phyloP scores from a whole-genome alignment of 495 filamentous ascomycete species.

The Tuber calosporum region DNA sequence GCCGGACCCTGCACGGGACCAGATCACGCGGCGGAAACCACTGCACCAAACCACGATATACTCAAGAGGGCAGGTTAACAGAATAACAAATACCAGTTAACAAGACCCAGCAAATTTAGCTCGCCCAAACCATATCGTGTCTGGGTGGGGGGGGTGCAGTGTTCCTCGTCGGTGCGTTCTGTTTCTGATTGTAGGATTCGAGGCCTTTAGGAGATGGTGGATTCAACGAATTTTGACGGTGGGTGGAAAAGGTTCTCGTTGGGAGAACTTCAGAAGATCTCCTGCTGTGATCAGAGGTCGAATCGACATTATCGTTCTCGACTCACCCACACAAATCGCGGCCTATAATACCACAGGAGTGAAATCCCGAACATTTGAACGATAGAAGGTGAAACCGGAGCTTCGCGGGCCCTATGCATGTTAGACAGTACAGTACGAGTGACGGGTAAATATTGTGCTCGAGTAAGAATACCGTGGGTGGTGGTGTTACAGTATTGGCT shows the following conservation, averaged over 20 bases:
- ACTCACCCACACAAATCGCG: slow-evolving; percentile 15
- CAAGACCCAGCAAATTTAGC: neutral
- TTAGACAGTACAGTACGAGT: too few species aligned
- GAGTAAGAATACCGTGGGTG: neutral
- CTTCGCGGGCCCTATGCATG: neutral
- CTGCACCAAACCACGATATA: neutral
- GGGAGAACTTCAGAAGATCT: neutral
- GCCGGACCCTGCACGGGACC: too few species aligned
- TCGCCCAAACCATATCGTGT: neutral
- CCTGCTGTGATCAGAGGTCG: neutral
- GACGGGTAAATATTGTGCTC: neutral
- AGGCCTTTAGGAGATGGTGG: neutral
- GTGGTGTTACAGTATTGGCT: neutral
- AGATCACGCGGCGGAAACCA: neutral
- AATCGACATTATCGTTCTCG: neutral
- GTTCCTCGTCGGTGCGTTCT: neutral
- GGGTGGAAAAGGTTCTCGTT: neutral
- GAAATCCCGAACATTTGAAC: neutral
- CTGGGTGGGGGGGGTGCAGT: neutral
- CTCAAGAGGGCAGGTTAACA: neutral
- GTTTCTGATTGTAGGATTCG: neutral
- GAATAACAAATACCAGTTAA: neutral
- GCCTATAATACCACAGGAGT: slow-evolving; percentile 16
- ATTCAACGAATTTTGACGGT: neutral
- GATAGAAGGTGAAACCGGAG: neutral